Conservation (phyloP, 306 rosid genomes). For the Biancaea sappan region DNA sequence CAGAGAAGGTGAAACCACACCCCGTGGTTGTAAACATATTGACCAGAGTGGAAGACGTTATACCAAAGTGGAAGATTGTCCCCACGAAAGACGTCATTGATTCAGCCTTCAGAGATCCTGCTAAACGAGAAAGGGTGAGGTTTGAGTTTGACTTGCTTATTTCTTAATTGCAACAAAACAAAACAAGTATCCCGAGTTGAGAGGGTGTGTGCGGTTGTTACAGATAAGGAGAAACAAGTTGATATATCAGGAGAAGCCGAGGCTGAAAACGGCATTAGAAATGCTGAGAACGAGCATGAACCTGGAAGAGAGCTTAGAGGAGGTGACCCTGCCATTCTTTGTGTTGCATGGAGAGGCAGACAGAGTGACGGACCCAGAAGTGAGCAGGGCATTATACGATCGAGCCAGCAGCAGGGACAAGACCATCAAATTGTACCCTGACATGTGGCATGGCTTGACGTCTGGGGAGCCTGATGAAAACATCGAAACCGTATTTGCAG, state of each 20-base stretch:
- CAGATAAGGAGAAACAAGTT: slow-evolving; percentile 81
- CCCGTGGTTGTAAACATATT: slow-evolving; percentile 62
- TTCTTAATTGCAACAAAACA: background rate
- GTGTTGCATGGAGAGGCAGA: slow-evolving; percentile 92
- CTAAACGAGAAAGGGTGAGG: slow-evolving; percentile 68
- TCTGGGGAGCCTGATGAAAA: slow-evolving; percentile 83
- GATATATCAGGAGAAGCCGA: slow-evolving; percentile 85
- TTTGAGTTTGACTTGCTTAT: background rate
- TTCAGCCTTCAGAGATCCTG: slow-evolving; percentile 70
- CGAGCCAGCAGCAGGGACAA: slow-evolving; percentile 77
- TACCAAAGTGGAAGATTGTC: slow-evolving; percentile 89
- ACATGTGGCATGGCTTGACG: slow-evolving; percentile 91
- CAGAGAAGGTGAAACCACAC: slow-evolving; percentile 81
- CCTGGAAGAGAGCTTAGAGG: slow-evolving; percentile 59
- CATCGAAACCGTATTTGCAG: slow-evolving; percentile 59
- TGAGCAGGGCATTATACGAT: slow-evolving; percentile 66
- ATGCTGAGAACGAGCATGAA: slow-evolving; percentile 71
- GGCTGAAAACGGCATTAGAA: slow-evolving; percentile 84
- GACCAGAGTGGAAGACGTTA: slow-evolving; percentile 60
- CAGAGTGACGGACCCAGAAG: slow-evolving; percentile 88
- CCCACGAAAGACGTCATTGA: slow-evolving; percentile 75
- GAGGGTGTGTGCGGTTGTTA: background rate
- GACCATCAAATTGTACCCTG: slow-evolving; percentile 72
- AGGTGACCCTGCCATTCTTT: slow-evolving; percentile 79
- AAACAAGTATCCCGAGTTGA: background rate